A percentile compares a stretch with the other conserved stretches of the same genome.
Evolutionary conservation across 2,329 filamentous ascomycete species (phyloP).

Genomic region (Colletotrichum gigasporum): DNA sequence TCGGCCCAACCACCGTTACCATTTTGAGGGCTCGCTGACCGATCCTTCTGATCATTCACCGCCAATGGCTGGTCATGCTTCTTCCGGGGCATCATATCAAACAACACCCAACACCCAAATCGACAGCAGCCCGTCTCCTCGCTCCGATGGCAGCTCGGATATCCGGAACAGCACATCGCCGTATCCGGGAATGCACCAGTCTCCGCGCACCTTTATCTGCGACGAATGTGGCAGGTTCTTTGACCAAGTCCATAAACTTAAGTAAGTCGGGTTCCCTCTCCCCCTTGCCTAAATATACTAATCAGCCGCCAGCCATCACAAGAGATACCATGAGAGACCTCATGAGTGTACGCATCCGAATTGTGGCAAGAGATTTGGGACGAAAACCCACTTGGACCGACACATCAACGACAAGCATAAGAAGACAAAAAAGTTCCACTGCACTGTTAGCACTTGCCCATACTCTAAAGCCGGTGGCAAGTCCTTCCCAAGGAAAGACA

Average conservation of each 20-base stretch:
- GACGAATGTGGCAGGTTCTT: constrained; percentile 57
- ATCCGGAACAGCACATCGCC: constrained; percentile 50
- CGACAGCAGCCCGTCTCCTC: constrained; percentile 51
- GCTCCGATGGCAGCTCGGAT: constrained; percentile 47
- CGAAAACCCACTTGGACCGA: constrained; percentile 69
- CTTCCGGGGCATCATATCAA: constrained; percentile 51
- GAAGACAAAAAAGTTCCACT: constrained; percentile 69
- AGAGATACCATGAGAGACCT: constrained; percentile 68
- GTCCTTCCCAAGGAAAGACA: constrained; percentile 69
- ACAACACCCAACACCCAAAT: constrained; percentile 58
- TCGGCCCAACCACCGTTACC: constrained; percentile 27
- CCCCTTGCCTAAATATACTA: constrained; percentile 32
- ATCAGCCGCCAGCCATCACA: constrained; percentile 62
- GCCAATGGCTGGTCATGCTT: constrained; percentile 48
- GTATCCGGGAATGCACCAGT: constrained; percentile 31
- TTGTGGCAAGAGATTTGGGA: constrained; percentile 67
- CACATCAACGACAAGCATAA: constrained; percentile 71
- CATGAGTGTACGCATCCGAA: constrained; percentile 64
- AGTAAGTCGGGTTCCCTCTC: constrained; percentile 49
- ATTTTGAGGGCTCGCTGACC: constrained; percentile 32
- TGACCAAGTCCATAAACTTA: constrained; percentile 68
- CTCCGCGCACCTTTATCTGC: constrained; percentile 45
- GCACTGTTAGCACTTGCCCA: constrained; percentile 61
- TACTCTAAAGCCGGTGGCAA: constrained; percentile 67
- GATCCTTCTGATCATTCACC: constrained; percentile 53